Evolutionary conservation across 2,329 filamentous ascomycete genomes (phyloP).

Genomic region (Beauveria rudraprayagi): DNA sequence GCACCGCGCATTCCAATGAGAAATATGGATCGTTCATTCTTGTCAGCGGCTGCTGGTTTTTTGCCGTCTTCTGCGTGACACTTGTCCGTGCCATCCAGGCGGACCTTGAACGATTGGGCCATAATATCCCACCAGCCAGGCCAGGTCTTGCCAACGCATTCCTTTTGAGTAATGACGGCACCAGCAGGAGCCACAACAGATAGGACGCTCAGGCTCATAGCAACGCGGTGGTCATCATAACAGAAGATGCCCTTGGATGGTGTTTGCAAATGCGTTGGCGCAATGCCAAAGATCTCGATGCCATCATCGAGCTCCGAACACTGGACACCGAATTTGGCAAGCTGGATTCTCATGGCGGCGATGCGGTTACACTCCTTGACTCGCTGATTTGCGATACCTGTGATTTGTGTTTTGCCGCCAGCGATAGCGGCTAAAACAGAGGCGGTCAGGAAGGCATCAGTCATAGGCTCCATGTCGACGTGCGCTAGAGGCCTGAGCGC

Average conservation of each 20-base stretch:
- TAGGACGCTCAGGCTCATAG: constrained; percentile 96
- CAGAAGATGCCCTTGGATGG: constrained; percentile 70
- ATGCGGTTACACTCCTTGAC: constrained; percentile 99
- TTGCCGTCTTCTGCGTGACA: constrained; percentile 14
- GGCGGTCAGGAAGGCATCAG: constrained; percentile 92
- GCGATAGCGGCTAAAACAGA: constrained; percentile 89
- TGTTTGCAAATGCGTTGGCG: constrained; percentile 38
- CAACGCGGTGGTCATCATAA: constrained; percentile 95
- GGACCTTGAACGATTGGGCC: constrained; percentile 66
- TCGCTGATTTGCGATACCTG: constrained; percentile 92
- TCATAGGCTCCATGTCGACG: constrained; percentile 99
- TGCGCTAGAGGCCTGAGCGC: constrained; percentile 66
- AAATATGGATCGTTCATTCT: constrained; percentile 63
- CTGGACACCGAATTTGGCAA: constrained; percentile 84
- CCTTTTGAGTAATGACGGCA: constrained; percentile 76
- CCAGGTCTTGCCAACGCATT: constrained; percentile 97
- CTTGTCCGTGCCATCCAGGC: constrained; percentile 65
- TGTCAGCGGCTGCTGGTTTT: neutral
- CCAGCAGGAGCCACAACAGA: constrained; percentile 62
- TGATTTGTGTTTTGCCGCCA: constrained; percentile 73
- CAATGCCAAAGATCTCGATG: constrained; percentile 61
- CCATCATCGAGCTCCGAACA: constrained; percentile 89
- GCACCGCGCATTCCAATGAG: constrained; percentile 97
- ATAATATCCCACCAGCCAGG: constrained; percentile 97
- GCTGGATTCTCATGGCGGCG: constrained; percentile 85